Evolutionary conservation across 176 grass and related monocot species (phyloP).

Genomic region (Dactylis glomerata): DNA sequence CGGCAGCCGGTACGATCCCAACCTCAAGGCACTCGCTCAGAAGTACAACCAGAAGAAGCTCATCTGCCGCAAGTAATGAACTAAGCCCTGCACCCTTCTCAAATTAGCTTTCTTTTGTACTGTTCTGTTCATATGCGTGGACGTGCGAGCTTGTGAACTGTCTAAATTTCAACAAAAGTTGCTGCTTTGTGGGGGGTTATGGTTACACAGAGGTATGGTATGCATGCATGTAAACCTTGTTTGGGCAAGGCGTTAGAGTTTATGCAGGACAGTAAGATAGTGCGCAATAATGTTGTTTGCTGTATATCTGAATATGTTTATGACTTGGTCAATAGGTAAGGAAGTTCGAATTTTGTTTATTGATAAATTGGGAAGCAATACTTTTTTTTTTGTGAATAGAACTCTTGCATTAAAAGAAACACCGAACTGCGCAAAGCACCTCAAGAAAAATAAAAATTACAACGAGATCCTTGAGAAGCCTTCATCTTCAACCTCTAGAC

Average conservation of each 20-base stretch:
- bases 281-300: too few species aligned
- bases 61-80: conserved; percentile 37
- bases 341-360: neutral
- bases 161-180: neutral
- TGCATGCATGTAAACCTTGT: neutral
- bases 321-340: neutral
- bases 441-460: too few species aligned
- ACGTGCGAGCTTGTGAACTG: neutral
- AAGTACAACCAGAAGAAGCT: conserved; percentile 34
- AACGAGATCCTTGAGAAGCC: too few species aligned
- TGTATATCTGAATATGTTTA: neutral
- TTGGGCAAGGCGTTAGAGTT: too few species aligned
- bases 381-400: too few species aligned
- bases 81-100: too few species aligned
- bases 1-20: neutral
- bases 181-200: neutral
- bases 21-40: conserved; percentile 1
- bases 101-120: too few species aligned
- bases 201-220: too few species aligned
- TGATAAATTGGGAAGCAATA: neutral
- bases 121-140: neutral
- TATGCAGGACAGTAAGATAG: too few species aligned
- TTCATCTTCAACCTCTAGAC: too few species aligned
- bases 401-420: too few species aligned
- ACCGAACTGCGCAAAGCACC: too few species aligned